phyloP scores from a whole-genome alignment of 805 yeast genomes.

The Kregervanrija pseudodelftensis region DNA sequence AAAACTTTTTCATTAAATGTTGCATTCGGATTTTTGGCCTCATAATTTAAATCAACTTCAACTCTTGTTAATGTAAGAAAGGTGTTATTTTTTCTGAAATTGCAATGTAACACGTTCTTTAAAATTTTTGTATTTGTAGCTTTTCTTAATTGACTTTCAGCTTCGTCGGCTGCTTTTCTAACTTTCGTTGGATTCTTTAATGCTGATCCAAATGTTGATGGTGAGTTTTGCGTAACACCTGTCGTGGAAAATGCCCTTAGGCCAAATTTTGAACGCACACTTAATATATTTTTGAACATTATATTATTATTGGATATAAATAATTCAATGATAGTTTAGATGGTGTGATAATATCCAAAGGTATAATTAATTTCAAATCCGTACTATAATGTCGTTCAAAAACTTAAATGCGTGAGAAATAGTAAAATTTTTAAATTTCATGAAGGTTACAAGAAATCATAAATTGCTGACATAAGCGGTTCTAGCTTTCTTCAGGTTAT shows the following conservation, averaged over 20 bases:
- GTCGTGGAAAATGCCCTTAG: slow-evolving; percentile 4
- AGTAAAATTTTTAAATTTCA: too few species aligned
- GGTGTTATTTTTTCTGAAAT: slow-evolving; percentile 78
- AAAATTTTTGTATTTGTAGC: slow-evolving; percentile 26
- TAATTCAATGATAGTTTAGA: too few species aligned
- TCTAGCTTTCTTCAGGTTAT: too few species aligned
- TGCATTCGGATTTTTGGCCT: slow-evolving; percentile 46
- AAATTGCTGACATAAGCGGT: too few species aligned
- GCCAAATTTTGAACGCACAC: too few species aligned
- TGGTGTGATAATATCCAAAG: too few species aligned
- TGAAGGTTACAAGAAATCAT: too few species aligned
- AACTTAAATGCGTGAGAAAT: too few species aligned
- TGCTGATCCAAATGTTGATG: slow-evolving; percentile 23
- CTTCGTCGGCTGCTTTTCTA: slow-evolving; percentile 3
- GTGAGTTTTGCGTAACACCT: background rate
- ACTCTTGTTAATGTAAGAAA: slow-evolving; percentile 68
- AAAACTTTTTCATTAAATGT: slow-evolving; percentile 65
- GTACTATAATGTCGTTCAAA: too few species aligned
- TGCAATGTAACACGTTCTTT: slow-evolving; percentile 68
- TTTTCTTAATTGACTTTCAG: background rate
- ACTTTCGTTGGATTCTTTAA: slow-evolving; percentile 11
- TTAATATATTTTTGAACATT: too few species aligned
- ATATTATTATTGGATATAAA: too few species aligned
- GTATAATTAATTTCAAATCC: too few species aligned
- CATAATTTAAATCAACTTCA: slow-evolving; percentile 54